Evolutionary conservation across 345 rosid species (phyloP).

Genomic region (Eucalyptus brandiana): DNA sequence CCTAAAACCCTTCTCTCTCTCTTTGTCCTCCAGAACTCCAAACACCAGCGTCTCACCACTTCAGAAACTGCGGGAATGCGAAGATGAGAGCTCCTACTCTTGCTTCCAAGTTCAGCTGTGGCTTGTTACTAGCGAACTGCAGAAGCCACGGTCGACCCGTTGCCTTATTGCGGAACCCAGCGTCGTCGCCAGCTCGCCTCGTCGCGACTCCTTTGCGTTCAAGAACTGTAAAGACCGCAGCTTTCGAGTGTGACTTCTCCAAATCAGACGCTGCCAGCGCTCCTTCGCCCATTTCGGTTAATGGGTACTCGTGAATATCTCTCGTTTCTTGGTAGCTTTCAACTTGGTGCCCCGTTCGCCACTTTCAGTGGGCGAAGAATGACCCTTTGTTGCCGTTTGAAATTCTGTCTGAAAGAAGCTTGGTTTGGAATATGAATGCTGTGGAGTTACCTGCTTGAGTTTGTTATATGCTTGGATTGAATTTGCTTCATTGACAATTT

Average conservation of each 20-base stretch:
- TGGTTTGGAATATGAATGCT: neutral
- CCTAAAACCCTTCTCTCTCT: neutral
- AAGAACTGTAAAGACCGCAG: neutral
- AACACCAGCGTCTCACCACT: neutral
- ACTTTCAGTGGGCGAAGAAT: neutral
- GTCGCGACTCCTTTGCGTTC: neutral
- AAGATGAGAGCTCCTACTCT: neutral
- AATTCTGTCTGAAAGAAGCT: neutral
- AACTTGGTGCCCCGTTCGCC: neutral
- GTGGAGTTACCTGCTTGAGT: neutral
- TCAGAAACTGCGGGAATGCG: neutral
- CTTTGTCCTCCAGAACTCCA: neutral
- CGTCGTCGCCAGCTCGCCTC: neutral
- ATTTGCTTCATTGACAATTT: neutral
- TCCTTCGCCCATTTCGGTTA: conserved; percentile 10
- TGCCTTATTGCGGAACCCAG: neutral
- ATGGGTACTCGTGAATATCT: conserved; percentile 23
- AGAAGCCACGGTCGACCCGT: neutral
- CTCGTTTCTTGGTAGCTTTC: neutral
- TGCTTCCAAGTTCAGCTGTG: neutral
- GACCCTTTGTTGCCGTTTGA: neutral
- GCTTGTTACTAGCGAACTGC: neutral
- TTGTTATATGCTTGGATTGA: neutral
- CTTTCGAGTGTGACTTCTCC: conserved; percentile 20
- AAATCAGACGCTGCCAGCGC: conserved; percentile 5